phyloP scores from a whole-genome alignment of 2,329 filamentous ascomycete genomes.

The Xylariaceae sp. region DNA sequence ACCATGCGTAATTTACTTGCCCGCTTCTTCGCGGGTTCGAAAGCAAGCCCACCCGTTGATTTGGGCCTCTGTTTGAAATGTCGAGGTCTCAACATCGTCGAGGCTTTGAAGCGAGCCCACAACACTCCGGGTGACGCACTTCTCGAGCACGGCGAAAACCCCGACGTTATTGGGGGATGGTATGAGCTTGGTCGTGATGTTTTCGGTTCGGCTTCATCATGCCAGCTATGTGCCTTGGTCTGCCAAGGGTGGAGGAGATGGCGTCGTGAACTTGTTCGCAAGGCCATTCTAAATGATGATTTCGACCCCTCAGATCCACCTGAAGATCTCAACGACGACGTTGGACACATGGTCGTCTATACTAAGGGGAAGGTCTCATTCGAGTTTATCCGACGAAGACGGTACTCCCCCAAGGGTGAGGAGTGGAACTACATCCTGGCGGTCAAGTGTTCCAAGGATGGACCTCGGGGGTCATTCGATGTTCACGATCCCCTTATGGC shows the following conservation, averaged over 20 bases:
- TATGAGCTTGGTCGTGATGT: conserved; percentile 2
- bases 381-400: background rate
- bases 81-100: background rate
- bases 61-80: background rate
- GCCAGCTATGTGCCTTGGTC: conserved; percentile 1
- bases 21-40: background rate
- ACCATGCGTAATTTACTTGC: background rate
- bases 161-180: background rate
- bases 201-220: background rate
- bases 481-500: background rate
- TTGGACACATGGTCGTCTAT: background rate
- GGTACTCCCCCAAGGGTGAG: background rate
- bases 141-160: background rate
- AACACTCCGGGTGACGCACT: background rate
- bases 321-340: background rate
- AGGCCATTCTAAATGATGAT: background rate
- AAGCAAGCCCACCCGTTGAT: background rate
- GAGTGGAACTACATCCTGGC: conserved; percentile 5
- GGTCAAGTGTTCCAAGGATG: background rate
- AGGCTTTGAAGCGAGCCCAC: background rate
- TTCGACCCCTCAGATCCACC: background rate
- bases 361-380: background rate
- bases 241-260: conserved; percentile 4
- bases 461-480: background rate
- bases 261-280: background rate